phyloP scores from a whole-genome alignment of 352 stramenopile genomes.

The Phytophthora pisi region DNA sequence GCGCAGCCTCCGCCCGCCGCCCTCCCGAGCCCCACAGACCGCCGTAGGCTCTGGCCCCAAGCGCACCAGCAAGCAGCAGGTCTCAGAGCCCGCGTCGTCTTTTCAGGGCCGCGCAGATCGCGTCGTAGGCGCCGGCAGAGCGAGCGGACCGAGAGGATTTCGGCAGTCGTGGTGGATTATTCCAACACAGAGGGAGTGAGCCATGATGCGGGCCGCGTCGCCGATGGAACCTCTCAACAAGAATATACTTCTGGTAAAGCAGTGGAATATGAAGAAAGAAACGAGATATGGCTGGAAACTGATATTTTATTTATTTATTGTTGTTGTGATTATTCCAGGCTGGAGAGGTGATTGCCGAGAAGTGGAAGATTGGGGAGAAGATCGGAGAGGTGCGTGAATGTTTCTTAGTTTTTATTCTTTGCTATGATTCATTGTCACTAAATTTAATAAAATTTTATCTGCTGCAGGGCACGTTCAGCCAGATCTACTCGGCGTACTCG shows the following conservation, averaged over 20 bases:
- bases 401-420: constrained; percentile 3
- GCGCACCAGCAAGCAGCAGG: not conserved
- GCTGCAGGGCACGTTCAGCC: constrained; percentile 81
- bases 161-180: not conserved
- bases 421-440: too few relatives aligned
- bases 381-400: constrained; percentile 75
- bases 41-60: not conserved
- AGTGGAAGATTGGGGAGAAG: constrained; percentile 89
- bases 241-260: constrained; percentile 78
- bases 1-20: not conserved
- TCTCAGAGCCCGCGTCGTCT: not conserved
- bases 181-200: not conserved
- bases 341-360: constrained; percentile 81
- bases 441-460: too few relatives aligned
- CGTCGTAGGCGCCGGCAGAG: not conserved
- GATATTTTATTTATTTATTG: constrained; percentile 5
- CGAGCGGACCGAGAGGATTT: not conserved
- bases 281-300: not conserved
- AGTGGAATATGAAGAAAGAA: not conserved
- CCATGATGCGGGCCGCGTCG: constrained; percentile 41
- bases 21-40: not conserved
- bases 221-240: constrained; percentile 77
- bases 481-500: constrained; percentile 89
- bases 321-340: constrained; percentile 40
- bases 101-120: not conserved